Conservation (phyloP, 2,329 filamentous ascomycete genomes). For the Aspergillus sp. region DNA sequence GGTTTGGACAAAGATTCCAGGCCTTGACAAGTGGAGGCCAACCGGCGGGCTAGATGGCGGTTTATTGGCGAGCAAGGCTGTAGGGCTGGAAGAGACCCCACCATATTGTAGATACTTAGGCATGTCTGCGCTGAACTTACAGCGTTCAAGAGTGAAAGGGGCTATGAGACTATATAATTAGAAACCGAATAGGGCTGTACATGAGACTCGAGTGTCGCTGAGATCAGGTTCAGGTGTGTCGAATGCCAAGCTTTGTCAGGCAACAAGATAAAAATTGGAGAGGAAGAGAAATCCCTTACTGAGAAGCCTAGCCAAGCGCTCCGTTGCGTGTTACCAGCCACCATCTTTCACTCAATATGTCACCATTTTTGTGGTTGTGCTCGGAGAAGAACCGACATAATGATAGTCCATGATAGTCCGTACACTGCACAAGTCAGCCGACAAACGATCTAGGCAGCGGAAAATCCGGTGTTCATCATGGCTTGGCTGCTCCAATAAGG, state of each 20-base stretch:
- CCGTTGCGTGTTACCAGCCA: background rate
- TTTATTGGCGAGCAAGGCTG: background rate
- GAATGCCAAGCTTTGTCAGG: conserved; percentile 10
- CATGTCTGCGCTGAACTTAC: background rate
- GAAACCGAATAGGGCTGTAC: background rate
- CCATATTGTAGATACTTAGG: background rate
- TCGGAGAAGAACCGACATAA: no score
- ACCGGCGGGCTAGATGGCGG: background rate
- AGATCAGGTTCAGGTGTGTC: background rate
- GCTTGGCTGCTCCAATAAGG: conserved; percentile 7
- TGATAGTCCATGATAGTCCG: background rate
- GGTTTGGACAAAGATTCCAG: background rate
- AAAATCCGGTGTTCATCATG: conserved; percentile 11
- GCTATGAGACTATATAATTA: background rate
- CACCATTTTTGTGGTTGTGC: no score
- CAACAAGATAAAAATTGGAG: conserved; percentile 4
- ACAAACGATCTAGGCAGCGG: conserved; percentile 8
- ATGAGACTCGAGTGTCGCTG: background rate
- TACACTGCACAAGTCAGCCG: conserved; percentile 11
- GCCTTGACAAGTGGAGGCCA: conserved; percentile 1
- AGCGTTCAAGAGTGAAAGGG: background rate
- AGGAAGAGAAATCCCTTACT: background rate
- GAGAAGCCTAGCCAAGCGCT: background rate
- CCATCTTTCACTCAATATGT: background rate
- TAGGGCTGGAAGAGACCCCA: background rate